Evolutionary conservation across 83 land plant genomes (phyloP), one percentile per base, ranked within the genome.

Genomic region (Thuja plicata): DNA sequence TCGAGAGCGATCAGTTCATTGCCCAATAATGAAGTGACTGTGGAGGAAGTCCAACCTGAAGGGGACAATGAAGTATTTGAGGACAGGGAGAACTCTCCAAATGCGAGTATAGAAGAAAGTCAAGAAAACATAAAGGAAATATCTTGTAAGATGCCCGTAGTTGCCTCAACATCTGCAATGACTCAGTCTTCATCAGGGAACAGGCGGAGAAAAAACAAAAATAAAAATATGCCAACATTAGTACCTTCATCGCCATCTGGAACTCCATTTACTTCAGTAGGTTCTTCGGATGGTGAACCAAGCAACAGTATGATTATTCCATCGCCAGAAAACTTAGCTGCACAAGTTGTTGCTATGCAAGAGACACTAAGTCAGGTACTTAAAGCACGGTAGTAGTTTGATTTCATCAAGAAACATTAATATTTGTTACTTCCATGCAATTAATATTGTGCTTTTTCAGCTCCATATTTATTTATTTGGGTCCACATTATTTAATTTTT

Each of bases 161-260:
- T 90, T 52, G 46, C 92, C 87, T 16, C 87, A 37, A 40, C 86
- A 19, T 3, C 89, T 8, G 87, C 88, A 57, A 52, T 79, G 79
- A 66, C 89, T 7, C 95, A 89, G 87, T 60, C 90, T n/a, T 91
- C 93, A 35, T 88, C 95, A 48, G 90, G 88, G 85, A 32, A 88
- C 38, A 97, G 93, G 89, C 95, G 91, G 52, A 98, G 93, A 89
- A 97, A 94, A 78, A 94, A 96, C 78, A 98, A 96, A 88, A 93
- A 91, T n/a, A 98, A 95, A 87, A 88, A 88, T 74, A 90, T 89
- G 82, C 93, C 92, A 91, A 88, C 89, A 84, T 88, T 95, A 78
- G 89, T 90, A 70, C 60, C 92, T 38, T 83, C 90, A 30, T 90
- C 93, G 2, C 86, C 97, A 46, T 82, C 94, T 62, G 89, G 92